Percentiles rank a stretch among this genome's conserved stretches.
Conservation (phyloP, 805 yeast genomes). For the Candida insectorum region DNA sequence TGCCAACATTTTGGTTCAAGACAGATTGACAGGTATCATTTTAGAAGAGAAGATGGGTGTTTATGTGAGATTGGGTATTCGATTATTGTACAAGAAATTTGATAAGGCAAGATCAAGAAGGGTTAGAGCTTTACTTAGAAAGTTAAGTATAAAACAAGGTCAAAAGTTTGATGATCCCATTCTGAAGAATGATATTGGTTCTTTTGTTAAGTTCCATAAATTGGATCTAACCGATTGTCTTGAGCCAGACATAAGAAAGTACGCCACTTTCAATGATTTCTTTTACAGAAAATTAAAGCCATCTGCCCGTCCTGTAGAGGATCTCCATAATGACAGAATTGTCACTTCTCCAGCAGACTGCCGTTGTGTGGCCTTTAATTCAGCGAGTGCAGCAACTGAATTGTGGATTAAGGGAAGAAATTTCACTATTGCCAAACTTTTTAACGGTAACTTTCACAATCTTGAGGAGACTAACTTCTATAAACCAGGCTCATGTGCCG, state of each 20-base stretch:
- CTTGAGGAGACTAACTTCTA: conserved; percentile 38
- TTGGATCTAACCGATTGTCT: conserved; percentile 71
- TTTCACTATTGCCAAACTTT: conserved; percentile 63
- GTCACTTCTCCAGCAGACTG: conserved; percentile 85
- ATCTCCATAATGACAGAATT: conserved; percentile 43
- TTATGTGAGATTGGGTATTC: conserved; percentile 82
- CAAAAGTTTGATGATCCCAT: conserved; percentile 69
- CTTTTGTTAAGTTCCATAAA: conserved; percentile 82
- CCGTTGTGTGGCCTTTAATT: conserved; percentile 67
- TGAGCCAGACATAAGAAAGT: conserved; percentile 44
- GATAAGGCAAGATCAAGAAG: conserved; percentile 56
- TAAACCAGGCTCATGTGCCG: conserved; percentile 45
- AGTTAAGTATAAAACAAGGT: conserved; percentile 79
- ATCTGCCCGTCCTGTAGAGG: conserved; percentile 69
- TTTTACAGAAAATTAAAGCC: conserved; percentile 77
- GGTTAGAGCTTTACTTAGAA: conserved; percentile 57
- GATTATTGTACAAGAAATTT: conserved; percentile 76
- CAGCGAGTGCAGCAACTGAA: conserved; percentile 58
- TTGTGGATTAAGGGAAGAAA: conserved; percentile 88
- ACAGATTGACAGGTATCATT: conserved; percentile 83
- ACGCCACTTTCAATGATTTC: conserved; percentile 79
- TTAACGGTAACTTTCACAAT: conserved; percentile 43
- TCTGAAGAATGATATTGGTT: conserved; percentile 64
- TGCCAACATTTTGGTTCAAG: conserved; percentile 93
- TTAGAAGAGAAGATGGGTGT: conserved; percentile 90